These are phyloP conservation scores for Blastobotrys peoriensis DNA, from an alignment of 805 yeast genomes.

Conservation along the genomic window DNA sequence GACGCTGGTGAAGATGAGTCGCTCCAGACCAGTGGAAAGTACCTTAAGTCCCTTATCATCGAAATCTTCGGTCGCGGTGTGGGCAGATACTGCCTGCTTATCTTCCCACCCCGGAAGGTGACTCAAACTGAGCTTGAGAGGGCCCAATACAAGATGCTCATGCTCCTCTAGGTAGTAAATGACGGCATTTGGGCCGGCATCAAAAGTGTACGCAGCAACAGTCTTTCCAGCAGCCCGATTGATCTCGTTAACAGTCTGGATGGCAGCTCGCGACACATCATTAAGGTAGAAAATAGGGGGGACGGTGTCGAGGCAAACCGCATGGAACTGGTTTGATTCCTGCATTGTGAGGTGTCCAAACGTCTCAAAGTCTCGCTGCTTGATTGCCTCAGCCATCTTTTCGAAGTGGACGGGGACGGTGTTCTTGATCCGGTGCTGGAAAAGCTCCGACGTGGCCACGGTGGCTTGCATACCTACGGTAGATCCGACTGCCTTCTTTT, in stretches of 20 bases:
- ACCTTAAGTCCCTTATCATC: constrained; percentile 43
- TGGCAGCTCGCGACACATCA: constrained; percentile 80
- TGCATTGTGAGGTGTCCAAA: constrained; percentile 92
- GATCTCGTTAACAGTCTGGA: constrained; percentile 70
- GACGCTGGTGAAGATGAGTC: constrained; percentile 75
- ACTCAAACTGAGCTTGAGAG: constrained; percentile 55
- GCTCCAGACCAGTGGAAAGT: constrained; percentile 66
- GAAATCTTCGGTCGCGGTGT: constrained; percentile 27
- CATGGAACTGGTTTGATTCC: constrained; percentile 96
- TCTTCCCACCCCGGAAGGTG: constrained; percentile 66
- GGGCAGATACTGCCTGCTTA: constrained; percentile 24
- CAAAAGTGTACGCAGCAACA: constrained; percentile 94
- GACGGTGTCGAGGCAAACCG: constrained; percentile 90
- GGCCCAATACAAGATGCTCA: constrained; percentile 66
- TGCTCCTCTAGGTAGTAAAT: constrained; percentile 76
- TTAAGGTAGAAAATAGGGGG: constrained; percentile 95
- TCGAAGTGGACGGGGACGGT: constrained; percentile 85
- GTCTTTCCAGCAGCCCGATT: constrained; percentile 57
- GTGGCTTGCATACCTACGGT: constrained; percentile 97
- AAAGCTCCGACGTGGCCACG: constrained; percentile 81
- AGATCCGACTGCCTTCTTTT: constrained; percentile 89
- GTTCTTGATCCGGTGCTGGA: constrained; percentile 65
- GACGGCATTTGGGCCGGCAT: constrained; percentile 99
- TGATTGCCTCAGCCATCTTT: constrained; percentile 74
- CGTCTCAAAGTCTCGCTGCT: constrained; percentile 61